These are phyloP conservation scores for Hericium alpestre DNA, from an alignment of 768 basidiomycete genomes.

Conservation along the genomic window DNA sequence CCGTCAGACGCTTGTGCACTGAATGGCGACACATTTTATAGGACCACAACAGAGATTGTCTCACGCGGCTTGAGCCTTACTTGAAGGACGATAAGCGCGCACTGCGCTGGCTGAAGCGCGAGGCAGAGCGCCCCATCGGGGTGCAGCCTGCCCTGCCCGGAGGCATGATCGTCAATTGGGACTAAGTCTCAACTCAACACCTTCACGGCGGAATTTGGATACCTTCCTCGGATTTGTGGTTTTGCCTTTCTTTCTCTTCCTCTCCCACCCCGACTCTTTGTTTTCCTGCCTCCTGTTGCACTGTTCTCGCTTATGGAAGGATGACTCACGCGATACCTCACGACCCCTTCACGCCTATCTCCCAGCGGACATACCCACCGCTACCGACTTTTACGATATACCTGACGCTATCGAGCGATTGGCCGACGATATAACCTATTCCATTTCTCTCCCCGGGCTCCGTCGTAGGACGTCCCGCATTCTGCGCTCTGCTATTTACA, in stretches of 20 bases:
- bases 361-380: not conserved
- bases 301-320: too few species aligned
- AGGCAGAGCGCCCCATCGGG: conserved; percentile 68
- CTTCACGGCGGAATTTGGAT: not conserved
- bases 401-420: too few species aligned
- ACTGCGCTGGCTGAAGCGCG: conserved; percentile 67
- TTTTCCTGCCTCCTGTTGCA: not conserved
- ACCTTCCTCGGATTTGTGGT: too few species aligned
- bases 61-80: conserved; percentile 49
- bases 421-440: not conserved
- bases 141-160: conserved; percentile 52
- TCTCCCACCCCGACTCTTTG: not conserved
- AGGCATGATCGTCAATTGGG: conserved; percentile 74
- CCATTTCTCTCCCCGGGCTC: not conserved
- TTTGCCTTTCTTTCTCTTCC: not conserved
- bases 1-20: conserved; percentile 1
- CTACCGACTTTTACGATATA: not conserved
- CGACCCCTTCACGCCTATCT: not conserved
- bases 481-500: not conserved
- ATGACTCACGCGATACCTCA: not conserved
- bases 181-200: not conserved
- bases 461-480: not conserved
- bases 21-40: conserved; percentile 16
- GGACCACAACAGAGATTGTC: conserved; percentile 75
- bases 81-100: conserved; percentile 75